Evolutionary conservation across 768 basidiomycete genomes (phyloP).

Genomic region (Multifurca ochricompacta): DNA sequence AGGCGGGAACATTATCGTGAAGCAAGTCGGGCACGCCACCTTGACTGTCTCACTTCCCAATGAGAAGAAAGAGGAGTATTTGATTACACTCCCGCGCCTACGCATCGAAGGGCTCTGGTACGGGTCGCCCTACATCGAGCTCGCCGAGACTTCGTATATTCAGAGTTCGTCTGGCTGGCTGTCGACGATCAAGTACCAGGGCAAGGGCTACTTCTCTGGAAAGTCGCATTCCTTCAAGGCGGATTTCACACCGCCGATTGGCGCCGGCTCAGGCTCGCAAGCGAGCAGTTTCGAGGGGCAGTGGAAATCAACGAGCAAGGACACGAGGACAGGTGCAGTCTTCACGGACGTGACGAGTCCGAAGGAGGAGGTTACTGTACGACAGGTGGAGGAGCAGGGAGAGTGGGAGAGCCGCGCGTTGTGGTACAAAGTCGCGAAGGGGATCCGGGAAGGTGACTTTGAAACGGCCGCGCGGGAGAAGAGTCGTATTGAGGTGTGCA

Average conservation of each 20-base stretch:
- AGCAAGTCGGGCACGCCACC: conserved; percentile 91
- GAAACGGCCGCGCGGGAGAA: conserved; percentile 87
- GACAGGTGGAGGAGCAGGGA: conserved; percentile 53
- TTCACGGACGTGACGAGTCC: conserved; percentile 74
- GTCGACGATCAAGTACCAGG: conserved; percentile 73
- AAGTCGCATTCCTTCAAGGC: conserved; percentile 94
- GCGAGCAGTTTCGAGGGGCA: conserved; percentile 58
- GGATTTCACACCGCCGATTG: conserved; percentile 42
- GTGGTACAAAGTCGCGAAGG: conserved; percentile 83
- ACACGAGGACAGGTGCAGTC: conserved; percentile 35
- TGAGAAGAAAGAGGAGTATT: conserved; percentile 58
- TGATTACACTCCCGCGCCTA: conserved; percentile 88
- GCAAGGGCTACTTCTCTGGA: conserved; percentile 91
- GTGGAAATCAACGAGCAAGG: conserved; percentile 67
- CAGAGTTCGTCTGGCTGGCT: conserved; percentile 54
- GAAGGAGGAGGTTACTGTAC: conserved; percentile 69
- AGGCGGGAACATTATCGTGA: conserved; percentile 76
- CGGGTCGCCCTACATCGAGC: conserved; percentile 88
- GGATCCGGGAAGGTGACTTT: conserved; percentile 87
- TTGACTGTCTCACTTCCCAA: conserved; percentile 58
- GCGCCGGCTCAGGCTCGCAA: conserved; percentile 23
- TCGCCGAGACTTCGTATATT: conserved; percentile 77
- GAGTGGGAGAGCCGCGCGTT: conserved; percentile 82
- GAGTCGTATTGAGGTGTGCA: conserved; percentile 73
- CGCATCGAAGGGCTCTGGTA: conserved; percentile 93